Evolutionary conservation across 768 basidiomycete species (phyloP).

Genomic region (Antrodiella citrinella): DNA sequence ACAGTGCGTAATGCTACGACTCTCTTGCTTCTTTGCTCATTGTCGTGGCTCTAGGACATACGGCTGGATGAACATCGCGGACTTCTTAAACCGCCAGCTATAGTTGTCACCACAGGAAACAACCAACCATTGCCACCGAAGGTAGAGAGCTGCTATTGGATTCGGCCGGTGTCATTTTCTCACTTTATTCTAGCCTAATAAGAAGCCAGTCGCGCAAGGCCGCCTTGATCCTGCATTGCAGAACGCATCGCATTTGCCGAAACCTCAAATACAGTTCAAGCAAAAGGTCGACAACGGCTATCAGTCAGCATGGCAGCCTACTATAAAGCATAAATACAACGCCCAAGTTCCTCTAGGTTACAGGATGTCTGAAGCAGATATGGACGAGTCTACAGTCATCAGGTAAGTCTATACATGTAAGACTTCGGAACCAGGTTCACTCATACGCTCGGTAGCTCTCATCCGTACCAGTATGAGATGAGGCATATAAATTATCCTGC

Average conservation of each 20-base stretch:
- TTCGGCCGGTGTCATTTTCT: neutral
- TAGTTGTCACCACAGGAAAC: slow-evolving; percentile 40
- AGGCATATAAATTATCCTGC: slow-evolving; percentile 62
- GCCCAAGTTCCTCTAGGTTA: slow-evolving; percentile 79
- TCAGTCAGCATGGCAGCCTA: slow-evolving; percentile 55
- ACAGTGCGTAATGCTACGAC: slow-evolving; percentile 42
- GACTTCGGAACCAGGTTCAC: neutral
- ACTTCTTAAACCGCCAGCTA: slow-evolving; percentile 55
- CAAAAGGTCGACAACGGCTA: slow-evolving; percentile 49
- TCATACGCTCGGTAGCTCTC: slow-evolving; percentile 21
- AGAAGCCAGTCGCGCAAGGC: too few relatives aligned
- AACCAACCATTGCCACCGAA: slow-evolving; percentile 11
- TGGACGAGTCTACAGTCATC: slow-evolving; percentile 14
- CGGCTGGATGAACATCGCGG: slow-evolving; percentile 76
- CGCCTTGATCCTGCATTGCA: slow-evolving; percentile 54
- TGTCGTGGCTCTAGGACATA: slow-evolving; percentile 65
- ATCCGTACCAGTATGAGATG: slow-evolving; percentile 88
- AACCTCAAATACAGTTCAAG: slow-evolving; percentile 77
- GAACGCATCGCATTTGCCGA: slow-evolving; percentile 67
- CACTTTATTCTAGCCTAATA: neutral
- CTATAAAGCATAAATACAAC: slow-evolving; percentile 71
- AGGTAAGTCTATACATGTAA: slow-evolving; percentile 23
- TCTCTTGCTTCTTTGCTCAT: neutral
- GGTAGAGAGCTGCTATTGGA: neutral
- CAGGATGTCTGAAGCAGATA: slow-evolving; percentile 30